phyloP scores from a whole-genome alignment of 139 green algal genomes.

The Auxenochlorella protothecoides region DNA sequence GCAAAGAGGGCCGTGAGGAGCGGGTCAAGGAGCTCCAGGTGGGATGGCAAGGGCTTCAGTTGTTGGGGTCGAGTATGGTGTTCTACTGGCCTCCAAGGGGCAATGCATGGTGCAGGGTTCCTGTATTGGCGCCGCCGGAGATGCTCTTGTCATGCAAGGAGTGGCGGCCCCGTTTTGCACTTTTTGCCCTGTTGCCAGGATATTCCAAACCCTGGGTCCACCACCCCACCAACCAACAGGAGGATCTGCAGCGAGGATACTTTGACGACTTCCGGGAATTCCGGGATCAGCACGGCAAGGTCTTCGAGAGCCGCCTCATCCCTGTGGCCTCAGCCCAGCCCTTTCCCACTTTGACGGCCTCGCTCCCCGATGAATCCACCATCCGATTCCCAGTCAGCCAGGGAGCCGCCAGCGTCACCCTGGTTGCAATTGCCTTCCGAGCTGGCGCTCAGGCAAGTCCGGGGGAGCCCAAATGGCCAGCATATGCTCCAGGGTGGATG shows the following conservation, averaged over 20 bases:
- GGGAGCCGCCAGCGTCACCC: neutral
- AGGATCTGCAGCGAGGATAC: conserved; percentile 41
- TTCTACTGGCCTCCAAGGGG: too few species aligned
- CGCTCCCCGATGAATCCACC: neutral
- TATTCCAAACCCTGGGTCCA: too few species aligned
- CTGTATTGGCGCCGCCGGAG: too few species aligned
- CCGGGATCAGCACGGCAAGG: conserved; percentile 30
- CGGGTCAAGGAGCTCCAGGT: conserved; percentile 14
- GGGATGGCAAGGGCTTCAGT: too few species aligned
- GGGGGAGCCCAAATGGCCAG: too few species aligned
- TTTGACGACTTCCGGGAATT: conserved; percentile 45
- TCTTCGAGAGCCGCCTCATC: conserved; percentile 12
- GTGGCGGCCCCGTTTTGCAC: too few species aligned
- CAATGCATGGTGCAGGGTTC: too few species aligned
- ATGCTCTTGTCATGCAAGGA: too few species aligned
- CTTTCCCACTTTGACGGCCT: conserved; percentile 13
- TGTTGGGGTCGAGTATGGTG: too few species aligned
- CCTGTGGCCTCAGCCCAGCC: neutral
- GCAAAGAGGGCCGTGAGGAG: conserved; percentile 25
- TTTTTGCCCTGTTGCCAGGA: too few species aligned
- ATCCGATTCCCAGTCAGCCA: neutral
- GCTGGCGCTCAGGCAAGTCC: conserved; percentile 30
- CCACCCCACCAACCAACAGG: conserved; percentile 4
- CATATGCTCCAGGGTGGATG: too few species aligned
- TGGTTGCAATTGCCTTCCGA: conserved; percentile 36